A percentile compares a stretch with the other conserved stretches of the same genome.
Conservation (phyloP, 1,284 basidiomycete species). For the Rhodotorula mucilaginosa region DNA sequence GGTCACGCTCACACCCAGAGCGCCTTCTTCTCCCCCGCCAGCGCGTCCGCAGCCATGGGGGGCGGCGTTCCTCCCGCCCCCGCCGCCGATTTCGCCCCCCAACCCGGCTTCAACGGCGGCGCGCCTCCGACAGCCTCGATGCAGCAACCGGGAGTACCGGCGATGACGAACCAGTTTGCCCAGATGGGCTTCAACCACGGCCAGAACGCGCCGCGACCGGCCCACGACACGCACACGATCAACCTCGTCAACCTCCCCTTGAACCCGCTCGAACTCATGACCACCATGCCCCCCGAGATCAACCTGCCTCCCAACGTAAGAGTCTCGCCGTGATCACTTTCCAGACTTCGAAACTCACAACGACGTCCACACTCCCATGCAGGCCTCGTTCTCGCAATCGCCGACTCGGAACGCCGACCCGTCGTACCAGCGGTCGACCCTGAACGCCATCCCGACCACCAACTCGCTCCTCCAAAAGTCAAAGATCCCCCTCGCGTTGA, state of each 20-base stretch:
- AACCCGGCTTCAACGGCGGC: background rate
- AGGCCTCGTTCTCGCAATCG: constrained; percentile 72
- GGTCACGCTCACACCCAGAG: constrained; percentile 31
- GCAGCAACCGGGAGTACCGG: constrained; percentile 53
- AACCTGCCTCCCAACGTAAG: constrained; percentile 72
- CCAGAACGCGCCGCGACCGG: constrained; percentile 2
- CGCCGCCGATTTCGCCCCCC: background rate
- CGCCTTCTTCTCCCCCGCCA: constrained; percentile 30
- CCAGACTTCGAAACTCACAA: no score
- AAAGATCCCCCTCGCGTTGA: constrained; percentile 85
- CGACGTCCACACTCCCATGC: no score
- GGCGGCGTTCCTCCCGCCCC: no score
- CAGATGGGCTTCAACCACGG: constrained; percentile 66
- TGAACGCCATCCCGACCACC: constrained; percentile 92
- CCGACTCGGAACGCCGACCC: constrained; percentile 80
- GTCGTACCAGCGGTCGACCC: constrained; percentile 87
- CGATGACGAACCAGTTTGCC: constrained; percentile 77
- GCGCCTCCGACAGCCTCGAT: background rate
- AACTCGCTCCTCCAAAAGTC: constrained; percentile 85
- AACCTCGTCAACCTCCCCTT: constrained; percentile 87
- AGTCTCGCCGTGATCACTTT: constrained; percentile 29
- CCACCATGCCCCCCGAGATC: constrained; percentile 80
- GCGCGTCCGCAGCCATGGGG: constrained; percentile 4
- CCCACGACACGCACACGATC: constrained; percentile 25
- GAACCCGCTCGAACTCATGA: constrained; percentile 74